phyloP scores from a whole-genome alignment of 106 monocot genomes.

The Xerophyta viscosa region DNA sequence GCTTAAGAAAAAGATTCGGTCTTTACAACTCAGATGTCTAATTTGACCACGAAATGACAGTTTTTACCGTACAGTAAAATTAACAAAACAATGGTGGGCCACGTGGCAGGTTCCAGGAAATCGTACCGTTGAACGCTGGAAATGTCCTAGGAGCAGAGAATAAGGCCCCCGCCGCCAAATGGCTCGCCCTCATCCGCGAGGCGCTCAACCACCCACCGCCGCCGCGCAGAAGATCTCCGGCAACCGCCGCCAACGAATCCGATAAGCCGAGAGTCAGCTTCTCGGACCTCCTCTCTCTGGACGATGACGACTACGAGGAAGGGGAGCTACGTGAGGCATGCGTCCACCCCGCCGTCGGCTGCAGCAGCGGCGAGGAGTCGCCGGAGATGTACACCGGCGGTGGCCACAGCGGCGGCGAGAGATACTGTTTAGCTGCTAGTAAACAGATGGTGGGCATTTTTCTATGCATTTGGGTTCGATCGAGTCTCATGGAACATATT shows the following conservation, averaged over 20 bases:
- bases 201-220: slow-evolving; percentile 23
- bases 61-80: too few species aligned
- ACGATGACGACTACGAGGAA: slow-evolving; percentile 15
- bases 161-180: slow-evolving; percentile 44
- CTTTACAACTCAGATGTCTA: too few species aligned
- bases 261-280: slow-evolving; percentile 44
- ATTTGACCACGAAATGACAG: too few species aligned
- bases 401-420: neutral
- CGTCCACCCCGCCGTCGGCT: neutral
- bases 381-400: neutral
- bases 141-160: slow-evolving; percentile 65
- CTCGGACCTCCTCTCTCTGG: slow-evolving; percentile 49
- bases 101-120: slow-evolving; percentile 85
- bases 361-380: slow-evolving; percentile 26
- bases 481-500: slow-evolving; percentile 37
- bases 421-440: slow-evolving; percentile 55
- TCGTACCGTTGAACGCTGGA: slow-evolving; percentile 71
- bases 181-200: slow-evolving; percentile 51
- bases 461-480: slow-evolving; percentile 74
- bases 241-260: neutral
- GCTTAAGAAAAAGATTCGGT: too few species aligned
- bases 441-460: slow-evolving; percentile 96
- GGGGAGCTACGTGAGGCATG: neutral
- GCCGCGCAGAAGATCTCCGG: neutral
- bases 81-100: too few species aligned